Evolutionary conservation across 371 early-diverging fungal species (phyloP).

Genomic region (Haplosporangium sp.): DNA sequence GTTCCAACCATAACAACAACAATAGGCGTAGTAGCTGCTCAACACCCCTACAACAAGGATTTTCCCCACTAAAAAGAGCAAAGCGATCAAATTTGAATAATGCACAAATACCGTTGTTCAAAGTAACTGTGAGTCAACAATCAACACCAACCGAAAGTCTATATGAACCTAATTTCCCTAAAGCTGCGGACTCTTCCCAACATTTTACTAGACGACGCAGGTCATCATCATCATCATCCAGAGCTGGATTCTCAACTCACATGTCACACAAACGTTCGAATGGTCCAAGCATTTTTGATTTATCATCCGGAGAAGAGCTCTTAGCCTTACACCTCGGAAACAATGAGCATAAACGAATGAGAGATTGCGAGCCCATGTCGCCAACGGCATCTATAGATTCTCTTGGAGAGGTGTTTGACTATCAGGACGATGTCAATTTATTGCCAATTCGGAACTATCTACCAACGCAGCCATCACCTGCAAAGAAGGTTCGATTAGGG

Average conservation of each 20-base stretch:
- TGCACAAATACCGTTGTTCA: neutral
- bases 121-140: neutral
- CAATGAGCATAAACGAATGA: conserved; percentile 41
- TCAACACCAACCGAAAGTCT: neutral
- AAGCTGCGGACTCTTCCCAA: neutral
- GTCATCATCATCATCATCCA: neutral
- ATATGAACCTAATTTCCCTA: neutral
- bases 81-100: conserved; percentile 4
- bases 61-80: conserved; percentile 9
- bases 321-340: conserved; percentile 43
- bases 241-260: neutral
- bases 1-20: neutral
- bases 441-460: conserved; percentile 28
- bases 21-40: conserved; percentile 1
- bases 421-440: conserved; percentile 35
- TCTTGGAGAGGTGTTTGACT: conserved; percentile 27
- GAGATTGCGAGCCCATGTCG: conserved; percentile 24
- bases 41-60: neutral
- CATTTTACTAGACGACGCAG: neutral
- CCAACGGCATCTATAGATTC: conserved; percentile 8
- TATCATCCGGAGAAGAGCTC: conserved; percentile 54
- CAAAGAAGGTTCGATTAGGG: conserved; percentile 30
- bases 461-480: conserved; percentile 18
- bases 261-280: conserved; percentile 13
- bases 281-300: conserved; percentile 51